Evolutionary conservation across 768 basidiomycete genomes (phyloP).

Genomic region (Lactarius indigo): DNA sequence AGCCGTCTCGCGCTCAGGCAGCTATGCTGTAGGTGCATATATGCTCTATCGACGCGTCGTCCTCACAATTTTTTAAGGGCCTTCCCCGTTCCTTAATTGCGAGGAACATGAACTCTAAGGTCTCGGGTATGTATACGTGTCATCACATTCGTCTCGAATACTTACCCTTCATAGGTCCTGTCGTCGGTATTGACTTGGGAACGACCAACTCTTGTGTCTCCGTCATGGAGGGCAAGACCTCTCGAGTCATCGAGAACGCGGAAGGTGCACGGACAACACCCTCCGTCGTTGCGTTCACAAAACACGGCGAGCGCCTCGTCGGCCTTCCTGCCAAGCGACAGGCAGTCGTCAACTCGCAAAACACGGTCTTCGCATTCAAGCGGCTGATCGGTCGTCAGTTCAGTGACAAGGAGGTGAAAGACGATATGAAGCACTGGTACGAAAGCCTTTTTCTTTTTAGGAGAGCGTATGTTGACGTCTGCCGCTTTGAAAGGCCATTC

Average conservation of each 20-base stretch:
- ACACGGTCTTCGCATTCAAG: slow-evolving; percentile 94
- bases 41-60: neutral
- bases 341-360: slow-evolving; percentile 90
- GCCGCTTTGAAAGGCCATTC: slow-evolving; percentile 59
- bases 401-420: slow-evolving; percentile 89
- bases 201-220: slow-evolving; percentile 91
- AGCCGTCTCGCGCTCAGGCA: slow-evolving; percentile 56
- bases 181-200: slow-evolving; percentile 96
- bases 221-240: slow-evolving; percentile 93
- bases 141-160: neutral
- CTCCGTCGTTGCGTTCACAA: slow-evolving; percentile 97
- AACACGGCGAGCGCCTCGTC: slow-evolving; percentile 94
- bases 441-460: slow-evolving; percentile 21
- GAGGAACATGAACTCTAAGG: slow-evolving; percentile 95
- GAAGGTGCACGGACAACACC: slow-evolving; percentile 98
- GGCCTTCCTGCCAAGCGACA: slow-evolving; percentile 97
- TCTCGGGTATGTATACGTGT: slow-evolving; percentile 56
- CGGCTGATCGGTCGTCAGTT: slow-evolving; percentile 93
- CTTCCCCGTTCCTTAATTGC: slow-evolving; percentile 72
- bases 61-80: slow-evolving; percentile 44
- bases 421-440: slow-evolving; percentile 83
- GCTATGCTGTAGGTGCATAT: slow-evolving; percentile 52
- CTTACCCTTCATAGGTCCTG: slow-evolving; percentile 54
- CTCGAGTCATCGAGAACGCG: slow-evolving; percentile 94
- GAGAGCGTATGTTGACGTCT: neutral